Percentiles rank a stretch among this genome's conserved stretches.
These are phyloP conservation scores for Apiospora hydei DNA, from an alignment of 2,329 filamentous ascomycete species.

Conservation along the genomic window DNA sequence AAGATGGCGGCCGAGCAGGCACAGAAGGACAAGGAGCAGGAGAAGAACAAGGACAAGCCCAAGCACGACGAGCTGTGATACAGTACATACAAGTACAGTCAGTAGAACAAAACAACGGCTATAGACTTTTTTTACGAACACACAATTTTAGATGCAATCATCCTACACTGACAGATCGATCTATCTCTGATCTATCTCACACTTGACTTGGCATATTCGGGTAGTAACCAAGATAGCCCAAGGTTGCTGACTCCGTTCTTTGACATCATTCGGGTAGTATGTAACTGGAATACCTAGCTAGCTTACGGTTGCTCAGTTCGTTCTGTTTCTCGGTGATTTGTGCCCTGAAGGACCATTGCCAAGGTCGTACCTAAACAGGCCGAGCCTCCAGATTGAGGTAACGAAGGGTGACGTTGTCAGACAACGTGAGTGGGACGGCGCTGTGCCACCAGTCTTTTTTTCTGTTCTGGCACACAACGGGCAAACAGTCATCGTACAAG, in stretches of 20 bases:
- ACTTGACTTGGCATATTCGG: no score
- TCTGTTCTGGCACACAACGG: neutral
- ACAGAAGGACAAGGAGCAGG: constrained; percentile 33
- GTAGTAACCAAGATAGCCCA: no score
- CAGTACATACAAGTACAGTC: constrained; percentile 29
- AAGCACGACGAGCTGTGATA: constrained; percentile 42
- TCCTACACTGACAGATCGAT: neutral
- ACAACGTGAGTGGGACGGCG: neutral
- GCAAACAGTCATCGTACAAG: neutral
- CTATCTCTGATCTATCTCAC: neutral
- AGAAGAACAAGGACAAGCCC: constrained; percentile 29
- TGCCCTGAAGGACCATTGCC: constrained; percentile 14
- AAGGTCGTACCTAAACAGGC: constrained; percentile 5
- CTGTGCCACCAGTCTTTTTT: neutral
- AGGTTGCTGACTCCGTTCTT: no score
- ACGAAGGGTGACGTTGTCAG: neutral
- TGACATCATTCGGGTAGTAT: neutral
- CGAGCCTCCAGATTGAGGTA: constrained; percentile 2
- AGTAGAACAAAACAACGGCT: neutral
- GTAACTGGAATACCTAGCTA: neutral
- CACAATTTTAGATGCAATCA: constrained; percentile 20
- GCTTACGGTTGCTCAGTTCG: neutral
- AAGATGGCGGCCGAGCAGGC: constrained; percentile 45
- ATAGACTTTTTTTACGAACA: constrained; percentile 23
- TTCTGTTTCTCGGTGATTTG: constrained; percentile 17